These are phyloP conservation scores for Colletotrichum chlorophyti DNA, from an alignment of 2,329 filamentous ascomycete genomes.

Conservation along the genomic window DNA sequence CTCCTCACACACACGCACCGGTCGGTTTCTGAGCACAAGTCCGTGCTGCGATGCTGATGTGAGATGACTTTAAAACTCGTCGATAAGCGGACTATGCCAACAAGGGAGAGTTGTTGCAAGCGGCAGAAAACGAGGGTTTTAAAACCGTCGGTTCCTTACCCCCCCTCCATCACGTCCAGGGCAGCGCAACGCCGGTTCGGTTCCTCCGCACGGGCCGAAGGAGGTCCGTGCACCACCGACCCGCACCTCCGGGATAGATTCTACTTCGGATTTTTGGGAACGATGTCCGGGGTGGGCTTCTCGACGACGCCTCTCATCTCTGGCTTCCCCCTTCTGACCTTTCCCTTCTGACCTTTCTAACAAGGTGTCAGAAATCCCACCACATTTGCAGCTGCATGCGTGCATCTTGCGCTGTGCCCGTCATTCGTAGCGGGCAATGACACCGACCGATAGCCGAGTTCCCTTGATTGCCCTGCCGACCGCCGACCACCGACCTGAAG, in stretches of 20 bases:
- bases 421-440: no score
- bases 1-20: no score
- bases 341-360: no score
- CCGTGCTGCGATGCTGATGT: background rate
- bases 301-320: constrained; percentile 3
- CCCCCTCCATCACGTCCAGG: no score
- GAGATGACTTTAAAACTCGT: background rate
- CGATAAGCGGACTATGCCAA: background rate
- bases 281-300: constrained; percentile 15
- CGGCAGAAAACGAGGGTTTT: constrained; percentile 14
- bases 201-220: constrained; percentile 21
- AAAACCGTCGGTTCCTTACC: constrained; percentile 19
- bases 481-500: no score
- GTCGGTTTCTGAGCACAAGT: no score
- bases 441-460: no score
- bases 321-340: background rate
- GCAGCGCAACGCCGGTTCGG: constrained; percentile 19
- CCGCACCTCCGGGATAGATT: constrained; percentile 28
- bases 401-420: no score
- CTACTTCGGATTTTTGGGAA: constrained; percentile 30
- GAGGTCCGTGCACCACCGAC: constrained; percentile 27
- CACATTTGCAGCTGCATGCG: no score
- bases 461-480: no score
- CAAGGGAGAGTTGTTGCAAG: background rate
- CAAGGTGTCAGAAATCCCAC: no score